These are phyloP conservation scores for Nothophoma quercina DNA, from an alignment of 2,329 filamentous ascomycete genomes.

Conservation along the genomic window DNA sequence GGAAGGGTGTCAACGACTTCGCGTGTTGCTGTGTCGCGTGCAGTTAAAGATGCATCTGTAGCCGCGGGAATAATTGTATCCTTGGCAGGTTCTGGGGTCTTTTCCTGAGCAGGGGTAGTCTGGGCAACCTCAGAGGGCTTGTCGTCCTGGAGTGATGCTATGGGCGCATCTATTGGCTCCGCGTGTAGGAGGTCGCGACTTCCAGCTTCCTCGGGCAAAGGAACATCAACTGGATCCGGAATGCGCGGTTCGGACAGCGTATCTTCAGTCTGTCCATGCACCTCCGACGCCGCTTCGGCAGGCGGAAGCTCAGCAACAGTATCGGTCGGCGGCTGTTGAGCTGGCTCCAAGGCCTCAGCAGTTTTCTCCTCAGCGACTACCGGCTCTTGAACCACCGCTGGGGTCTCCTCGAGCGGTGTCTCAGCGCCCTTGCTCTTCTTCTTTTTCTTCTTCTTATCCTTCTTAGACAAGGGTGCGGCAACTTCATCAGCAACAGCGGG, in stretches of 20 bases:
- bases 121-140: not conserved
- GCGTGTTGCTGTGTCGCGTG: not conserved
- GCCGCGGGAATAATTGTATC: not conserved
- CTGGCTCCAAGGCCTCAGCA: no score
- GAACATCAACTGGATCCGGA: not conserved
- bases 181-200: not conserved
- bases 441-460: conserved; percentile 33
- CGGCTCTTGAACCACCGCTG: not conserved
- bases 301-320: not conserved
- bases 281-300: not conserved
- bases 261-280: not conserved
- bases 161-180: not conserved
- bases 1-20: not conserved
- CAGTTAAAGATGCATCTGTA: not conserved
- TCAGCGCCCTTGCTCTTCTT: conserved; percentile 27
- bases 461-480: conserved; percentile 21
- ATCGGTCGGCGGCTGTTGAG: not conserved
- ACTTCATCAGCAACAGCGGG: conserved; percentile 24
- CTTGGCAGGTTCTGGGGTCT: not conserved
- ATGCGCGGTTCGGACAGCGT: not conserved
- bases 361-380: not conserved
- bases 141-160: not conserved
- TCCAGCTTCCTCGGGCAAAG: not conserved
- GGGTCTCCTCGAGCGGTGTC: conserved; percentile 14
- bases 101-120: not conserved